phyloP scores from a whole-genome alignment of 1,284 basidiomycete species.

The Moesziomyces antarcticus region DNA sequence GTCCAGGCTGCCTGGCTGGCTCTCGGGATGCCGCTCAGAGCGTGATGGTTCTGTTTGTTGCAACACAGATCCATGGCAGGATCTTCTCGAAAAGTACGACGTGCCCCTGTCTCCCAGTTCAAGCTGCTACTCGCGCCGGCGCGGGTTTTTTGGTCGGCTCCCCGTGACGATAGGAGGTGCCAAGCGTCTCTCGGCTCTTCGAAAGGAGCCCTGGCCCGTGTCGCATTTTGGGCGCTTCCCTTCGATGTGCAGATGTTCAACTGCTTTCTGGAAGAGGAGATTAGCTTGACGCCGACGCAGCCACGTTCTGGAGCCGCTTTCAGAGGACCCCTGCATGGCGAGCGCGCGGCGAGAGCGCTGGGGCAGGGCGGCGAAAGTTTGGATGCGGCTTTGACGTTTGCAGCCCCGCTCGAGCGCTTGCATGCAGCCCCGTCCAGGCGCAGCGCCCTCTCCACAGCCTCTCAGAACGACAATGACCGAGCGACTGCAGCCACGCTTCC shows the following conservation, averaged over 20 bases:
- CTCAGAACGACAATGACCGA: no score
- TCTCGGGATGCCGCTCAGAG: no score
- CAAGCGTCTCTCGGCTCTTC: background rate
- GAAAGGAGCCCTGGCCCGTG: background rate
- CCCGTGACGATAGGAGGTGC: background rate
- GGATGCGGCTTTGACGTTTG: background rate
- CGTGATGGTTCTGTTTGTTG: no score
- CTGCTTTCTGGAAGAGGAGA: no score
- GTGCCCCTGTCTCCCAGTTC: background rate
- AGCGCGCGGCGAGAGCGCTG: background rate
- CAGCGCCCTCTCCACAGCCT: background rate
- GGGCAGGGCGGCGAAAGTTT: background rate
- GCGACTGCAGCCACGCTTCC: no score
- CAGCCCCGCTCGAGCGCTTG: constrained; percentile 3
- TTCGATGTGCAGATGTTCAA: no score
- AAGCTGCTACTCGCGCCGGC: no score
- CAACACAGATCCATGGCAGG: background rate
- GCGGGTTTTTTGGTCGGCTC: no score
- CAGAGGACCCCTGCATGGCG: background rate
- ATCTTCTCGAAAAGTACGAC: no score
- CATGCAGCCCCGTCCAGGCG: background rate
- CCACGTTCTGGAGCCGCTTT: background rate
- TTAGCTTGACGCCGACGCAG: background rate
- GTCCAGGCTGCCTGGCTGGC: no score
- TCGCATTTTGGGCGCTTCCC: no score